These are phyloP conservation scores for Kitagawia praeruptora DNA, from an alignment of 129 eudicot genomes.

Conservation along the genomic window DNA sequence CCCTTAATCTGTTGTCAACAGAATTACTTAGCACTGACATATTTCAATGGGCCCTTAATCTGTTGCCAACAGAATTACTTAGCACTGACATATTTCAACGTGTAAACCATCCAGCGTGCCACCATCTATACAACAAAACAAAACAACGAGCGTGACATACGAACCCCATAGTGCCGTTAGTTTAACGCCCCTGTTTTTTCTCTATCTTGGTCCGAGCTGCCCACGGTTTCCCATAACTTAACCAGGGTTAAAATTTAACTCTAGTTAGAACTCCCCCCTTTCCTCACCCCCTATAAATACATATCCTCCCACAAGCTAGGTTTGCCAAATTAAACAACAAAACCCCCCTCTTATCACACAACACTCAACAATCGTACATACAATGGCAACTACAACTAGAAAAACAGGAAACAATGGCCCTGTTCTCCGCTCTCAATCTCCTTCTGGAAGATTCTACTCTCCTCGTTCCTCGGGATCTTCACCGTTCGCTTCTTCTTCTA, in stretches of 20 bases:
- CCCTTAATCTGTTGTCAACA: no score
- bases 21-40: no score
- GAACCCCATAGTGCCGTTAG: not conserved
- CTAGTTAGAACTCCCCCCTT: not conserved
- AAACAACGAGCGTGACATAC: not conserved
- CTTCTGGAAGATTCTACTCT: constrained; percentile 37
- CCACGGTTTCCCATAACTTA: constrained; percentile 15
- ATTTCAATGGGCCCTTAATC: no score
- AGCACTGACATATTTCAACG: not conserved
- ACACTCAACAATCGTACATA: not conserved
- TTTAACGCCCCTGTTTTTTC: constrained; percentile 4
- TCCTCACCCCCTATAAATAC: constrained; percentile 45
- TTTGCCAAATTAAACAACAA: constrained; percentile 65
- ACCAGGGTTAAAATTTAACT: not conserved
- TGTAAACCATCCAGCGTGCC: not conserved
- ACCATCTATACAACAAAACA: not conserved
- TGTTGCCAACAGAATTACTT: not conserved
- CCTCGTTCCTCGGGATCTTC: constrained; percentile 12
- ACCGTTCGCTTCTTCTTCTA: constrained; percentile 28
- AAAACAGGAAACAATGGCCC: constrained; percentile 39
- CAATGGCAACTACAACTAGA: constrained; percentile 49
- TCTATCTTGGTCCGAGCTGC: not conserved
- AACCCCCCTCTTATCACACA: constrained; percentile 17
- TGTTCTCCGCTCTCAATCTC: constrained; percentile 45
- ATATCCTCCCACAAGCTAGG: constrained; percentile 37